These are phyloP conservation scores for Pulveroboletus frians DNA, from an alignment of 768 basidiomycete species.

Conservation along the genomic window DNA sequence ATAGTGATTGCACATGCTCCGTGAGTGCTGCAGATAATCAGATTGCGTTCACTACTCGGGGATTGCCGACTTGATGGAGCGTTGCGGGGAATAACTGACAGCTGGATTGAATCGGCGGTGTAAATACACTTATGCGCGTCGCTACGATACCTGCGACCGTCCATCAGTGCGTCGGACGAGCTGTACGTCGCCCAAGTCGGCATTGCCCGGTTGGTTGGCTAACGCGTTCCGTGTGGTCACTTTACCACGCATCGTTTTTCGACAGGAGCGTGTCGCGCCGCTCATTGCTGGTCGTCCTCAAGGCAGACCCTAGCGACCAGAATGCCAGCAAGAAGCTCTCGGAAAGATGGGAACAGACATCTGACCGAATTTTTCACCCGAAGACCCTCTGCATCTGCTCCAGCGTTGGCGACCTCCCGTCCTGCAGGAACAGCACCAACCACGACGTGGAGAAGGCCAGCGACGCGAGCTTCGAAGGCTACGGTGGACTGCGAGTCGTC, in stretches of 20 bases:
- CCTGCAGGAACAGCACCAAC: background rate
- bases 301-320: background rate
- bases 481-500: background rate
- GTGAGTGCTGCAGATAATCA: no score
- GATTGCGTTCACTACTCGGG: no score
- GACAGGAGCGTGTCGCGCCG: constrained; percentile 5
- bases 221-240: constrained; percentile 12
- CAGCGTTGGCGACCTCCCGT: constrained; percentile 6
- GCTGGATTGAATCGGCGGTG: no score
- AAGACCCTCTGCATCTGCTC: constrained; percentile 20
- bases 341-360: constrained; percentile 19
- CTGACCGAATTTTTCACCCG: constrained; percentile 47
- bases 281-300: background rate
- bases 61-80: no score
- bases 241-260: constrained; percentile 8
- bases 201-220: background rate
- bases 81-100: no score
- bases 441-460: constrained; percentile 10
- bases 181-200: no score
- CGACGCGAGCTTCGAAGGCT: constrained; percentile 6
- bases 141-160: no score
- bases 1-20: no score
- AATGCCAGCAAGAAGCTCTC: constrained; percentile 19
- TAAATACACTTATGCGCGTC: no score
- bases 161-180: no score